Base-by-base conservation (phyloP, 176 grass and related monocot species). In the Musa beccarii region DNA sequence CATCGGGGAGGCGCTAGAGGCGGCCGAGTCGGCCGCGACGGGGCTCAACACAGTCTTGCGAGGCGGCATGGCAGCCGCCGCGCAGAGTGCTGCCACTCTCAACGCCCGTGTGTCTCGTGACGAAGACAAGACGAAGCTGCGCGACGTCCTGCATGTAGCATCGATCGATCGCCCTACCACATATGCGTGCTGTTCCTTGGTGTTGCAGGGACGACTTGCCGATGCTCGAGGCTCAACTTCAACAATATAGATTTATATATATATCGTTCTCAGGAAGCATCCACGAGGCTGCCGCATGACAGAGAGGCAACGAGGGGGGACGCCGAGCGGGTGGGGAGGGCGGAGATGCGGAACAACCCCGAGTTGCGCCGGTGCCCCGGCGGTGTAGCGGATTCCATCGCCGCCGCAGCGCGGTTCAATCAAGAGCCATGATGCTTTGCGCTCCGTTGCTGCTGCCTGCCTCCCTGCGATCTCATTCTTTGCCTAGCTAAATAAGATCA, bases 1-100 rank as follows among this genome's bases (percentile, higher is more conserved):
- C 2, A 83, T 90, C 64, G 87, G 89, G 8, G 92, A 92, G 59
- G 92, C 89, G 2, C 77, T 90, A 17, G 87, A 96, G 79, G 87
- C 85, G 1, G 87, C 87, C 10, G 89, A 92, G 16, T 69, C 68
- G 16, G 34, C 79, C 2, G 85, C 85, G 14, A 86, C 87, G 0
- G 87, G 89, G 1, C 66, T 76, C 16, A 74, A 86, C 28, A 57
- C 19, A 3, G 85, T 71, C 0, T 2, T 89, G 1, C 77, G 82
- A 0, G 85, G 85, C 0, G 85, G 93, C 0, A 1, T 96, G 66
- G 85, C 83, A 1, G 87, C 76, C 17, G 63, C 80, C 53, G 87
- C 92, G 10, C 76, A 82, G 54, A 65, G 87, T 0, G 89, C 89
- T 0, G 87, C 87, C 0, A 74, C 54, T 19, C 26, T 73, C 53